Percentiles rank a stretch among this genome's conserved stretches.
phyloP scores from a whole-genome alignment of 202 grass and related monocot species.

The Cymbopogon flexuosus region DNA sequence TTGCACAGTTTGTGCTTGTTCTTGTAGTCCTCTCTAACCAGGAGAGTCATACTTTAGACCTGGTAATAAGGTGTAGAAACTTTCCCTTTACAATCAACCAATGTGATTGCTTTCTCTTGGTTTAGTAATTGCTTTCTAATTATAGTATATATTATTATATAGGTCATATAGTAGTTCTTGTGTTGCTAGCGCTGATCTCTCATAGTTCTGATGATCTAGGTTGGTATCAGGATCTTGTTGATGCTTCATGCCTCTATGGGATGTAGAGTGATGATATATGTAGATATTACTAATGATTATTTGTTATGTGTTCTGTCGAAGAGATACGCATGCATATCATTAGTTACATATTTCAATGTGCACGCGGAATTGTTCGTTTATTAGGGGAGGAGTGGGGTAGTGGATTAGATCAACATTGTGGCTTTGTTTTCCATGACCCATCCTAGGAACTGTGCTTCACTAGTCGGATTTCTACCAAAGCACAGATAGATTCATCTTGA shows the following conservation, averaged over 20 bases:
- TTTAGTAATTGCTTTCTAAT: conserved; percentile 1
- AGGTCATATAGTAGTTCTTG: background rate
- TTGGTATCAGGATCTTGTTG: background rate
- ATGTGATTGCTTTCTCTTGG: background rate
- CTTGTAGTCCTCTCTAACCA: background rate
- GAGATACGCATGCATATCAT: background rate
- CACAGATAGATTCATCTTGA: background rate
- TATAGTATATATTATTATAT: background rate
- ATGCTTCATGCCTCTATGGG: background rate
- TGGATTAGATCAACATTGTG: background rate
- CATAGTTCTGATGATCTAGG: background rate
- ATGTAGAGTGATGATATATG: background rate
- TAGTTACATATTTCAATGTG: background rate
- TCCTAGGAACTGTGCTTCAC: background rate
- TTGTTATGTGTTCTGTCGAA: background rate
- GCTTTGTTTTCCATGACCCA: background rate
- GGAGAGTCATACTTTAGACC: background rate
- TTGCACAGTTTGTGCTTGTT: conserved; percentile 10
- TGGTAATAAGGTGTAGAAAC: conserved; percentile 6
- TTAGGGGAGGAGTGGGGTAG: background rate
- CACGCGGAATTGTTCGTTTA: background rate
- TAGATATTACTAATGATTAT: background rate
- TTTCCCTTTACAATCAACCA: conserved; percentile 23
- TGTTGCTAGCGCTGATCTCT: background rate
- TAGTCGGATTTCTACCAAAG: background rate